Evolutionary conservation across 768 basidiomycete species (phyloP), one percentile per base, ranked within the genome.

Genomic region (Tricholoma sp.): DNA sequence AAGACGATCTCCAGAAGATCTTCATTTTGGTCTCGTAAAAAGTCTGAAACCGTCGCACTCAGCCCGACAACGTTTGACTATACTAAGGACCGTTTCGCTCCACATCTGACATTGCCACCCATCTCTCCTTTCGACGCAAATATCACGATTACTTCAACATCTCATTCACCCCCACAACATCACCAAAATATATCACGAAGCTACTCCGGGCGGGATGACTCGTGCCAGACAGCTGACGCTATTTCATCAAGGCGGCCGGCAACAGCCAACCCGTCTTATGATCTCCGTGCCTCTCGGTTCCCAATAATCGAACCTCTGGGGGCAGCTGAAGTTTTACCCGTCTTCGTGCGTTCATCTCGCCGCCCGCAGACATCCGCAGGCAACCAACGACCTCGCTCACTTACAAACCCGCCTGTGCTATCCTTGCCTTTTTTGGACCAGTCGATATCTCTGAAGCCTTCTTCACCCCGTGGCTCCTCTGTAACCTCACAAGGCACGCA

Each of bases 341-440:
- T 46, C 9, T 12, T 29, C 47, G 29, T 18, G 27, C 24, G 29
- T 50, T 50, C 47, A 10, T 31, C 47, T 29, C 24, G 47, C n/a
- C 29, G 47, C 27, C 29, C 27, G 6, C 47, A 61, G 57, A 55
- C 58, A n/a, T 52, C 61, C 58, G 27, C 57, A 19, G 64, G 67
- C 53, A 60, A 57, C 47, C 65, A 67, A 56, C 64, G 72, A 57
- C 69, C 69, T 19, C 76, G 77, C n/a, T 72, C 72, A 18, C 74
- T 82, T 32, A 87, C 88, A 19, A 89, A 86, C 59, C 85, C 89
- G 3, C 85, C 87, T 18, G 71, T 89, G 52, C 70, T 89, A 60
- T 90, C 88, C 8, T 71, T 16, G 16, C 8, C 46, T 24, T n/a
- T 24, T 47, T 18, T 50, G 16, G 29, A 31, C n/a, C 27, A 31